phyloP scores from a whole-genome alignment of 2,329 filamentous ascomycete species.

The Arthrobotrys sphaeroides region DNA sequence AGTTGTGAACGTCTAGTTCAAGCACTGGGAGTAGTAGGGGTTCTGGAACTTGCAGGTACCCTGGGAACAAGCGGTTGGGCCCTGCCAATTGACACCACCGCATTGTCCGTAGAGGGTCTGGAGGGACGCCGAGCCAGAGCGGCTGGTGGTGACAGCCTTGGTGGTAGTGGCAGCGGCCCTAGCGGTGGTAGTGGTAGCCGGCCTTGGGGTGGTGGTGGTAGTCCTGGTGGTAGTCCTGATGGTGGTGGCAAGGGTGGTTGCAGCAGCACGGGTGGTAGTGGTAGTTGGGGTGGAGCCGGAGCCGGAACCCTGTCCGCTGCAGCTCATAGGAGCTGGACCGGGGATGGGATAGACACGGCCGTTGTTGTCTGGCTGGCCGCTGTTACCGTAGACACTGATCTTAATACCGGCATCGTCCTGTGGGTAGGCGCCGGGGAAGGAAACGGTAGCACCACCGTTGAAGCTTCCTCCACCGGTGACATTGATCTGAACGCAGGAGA shows the following conservation, averaged over 20 bases:
- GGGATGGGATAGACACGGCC: conserved; percentile 39
- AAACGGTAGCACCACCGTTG: conserved; percentile 54
- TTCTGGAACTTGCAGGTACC: conserved; percentile 63
- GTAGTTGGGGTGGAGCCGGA: background rate
- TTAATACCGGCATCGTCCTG: conserved; percentile 59
- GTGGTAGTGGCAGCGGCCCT: background rate
- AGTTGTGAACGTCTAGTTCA: conserved; percentile 39
- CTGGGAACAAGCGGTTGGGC: conserved; percentile 61
- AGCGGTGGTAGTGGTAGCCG: background rate
- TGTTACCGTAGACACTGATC: conserved; percentile 48
- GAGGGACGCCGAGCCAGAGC: conserved; percentile 14
- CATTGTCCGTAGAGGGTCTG: conserved; percentile 62
- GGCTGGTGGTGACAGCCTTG: conserved; percentile 5
- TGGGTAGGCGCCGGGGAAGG: conserved; percentile 59
- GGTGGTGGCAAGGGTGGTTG: background rate
- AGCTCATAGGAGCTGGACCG: conserved; percentile 36
- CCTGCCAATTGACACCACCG: conserved; percentile 63
- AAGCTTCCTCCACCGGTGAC: conserved; percentile 57
- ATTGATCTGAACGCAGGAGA: conserved; percentile 60
- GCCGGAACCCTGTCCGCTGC: conserved; percentile 24
- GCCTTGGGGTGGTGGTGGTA: background rate
- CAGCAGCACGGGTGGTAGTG: background rate
- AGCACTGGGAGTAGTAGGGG: conserved; percentile 65
- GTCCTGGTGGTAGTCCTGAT: conserved; percentile 10
- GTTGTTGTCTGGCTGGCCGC: conserved; percentile 45